Percentiles rank a stretch among this genome's conserved stretches.
phyloP scores from a whole-genome alignment of 2,329 filamentous ascomycete species.

The Calonectria naviculata region DNA sequence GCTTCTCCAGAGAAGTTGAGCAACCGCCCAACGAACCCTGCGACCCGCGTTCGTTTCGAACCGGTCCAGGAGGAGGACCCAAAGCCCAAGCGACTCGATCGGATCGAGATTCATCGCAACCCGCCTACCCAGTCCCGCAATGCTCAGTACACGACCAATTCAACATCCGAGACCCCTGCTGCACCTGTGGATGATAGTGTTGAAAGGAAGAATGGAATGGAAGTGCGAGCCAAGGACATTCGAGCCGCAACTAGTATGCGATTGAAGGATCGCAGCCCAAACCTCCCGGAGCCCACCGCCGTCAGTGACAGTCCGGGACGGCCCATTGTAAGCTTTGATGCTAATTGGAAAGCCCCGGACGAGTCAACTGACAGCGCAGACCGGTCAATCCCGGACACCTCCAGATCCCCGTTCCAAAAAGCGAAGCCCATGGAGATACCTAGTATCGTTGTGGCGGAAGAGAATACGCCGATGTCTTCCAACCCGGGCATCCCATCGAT shows the following conservation, averaged over 20 bases:
- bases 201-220: constrained; percentile 80
- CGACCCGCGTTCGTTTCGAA: constrained; percentile 52
- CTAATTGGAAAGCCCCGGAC: constrained; percentile 81
- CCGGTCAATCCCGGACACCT: constrained; percentile 44
- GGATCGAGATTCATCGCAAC: constrained; percentile 85
- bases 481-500: constrained; percentile 48
- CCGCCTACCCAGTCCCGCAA: constrained; percentile 86
- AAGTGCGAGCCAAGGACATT: constrained; percentile 89
- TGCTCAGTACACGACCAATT: constrained; percentile 81
- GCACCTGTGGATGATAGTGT: constrained; percentile 53
- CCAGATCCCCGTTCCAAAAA: constrained; percentile 39
- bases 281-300: constrained; percentile 87
- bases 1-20: constrained; percentile 45
- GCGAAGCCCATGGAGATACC: constrained; percentile 56
- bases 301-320: constrained; percentile 92
- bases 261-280: constrained; percentile 86
- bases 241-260: constrained; percentile 90
- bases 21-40: constrained; percentile 46
- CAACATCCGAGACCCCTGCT: constrained; percentile 45
- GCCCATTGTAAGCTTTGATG: constrained; percentile 97
- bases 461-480: constrained; percentile 49
- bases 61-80: constrained; percentile 51
- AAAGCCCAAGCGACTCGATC: constrained; percentile 52
- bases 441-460: constrained; percentile 66
- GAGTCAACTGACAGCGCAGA: constrained; percentile 73